These are phyloP conservation scores for Lactifluus piperatus DNA, from an alignment of 768 basidiomycete genomes.

Conservation along the genomic window DNA sequence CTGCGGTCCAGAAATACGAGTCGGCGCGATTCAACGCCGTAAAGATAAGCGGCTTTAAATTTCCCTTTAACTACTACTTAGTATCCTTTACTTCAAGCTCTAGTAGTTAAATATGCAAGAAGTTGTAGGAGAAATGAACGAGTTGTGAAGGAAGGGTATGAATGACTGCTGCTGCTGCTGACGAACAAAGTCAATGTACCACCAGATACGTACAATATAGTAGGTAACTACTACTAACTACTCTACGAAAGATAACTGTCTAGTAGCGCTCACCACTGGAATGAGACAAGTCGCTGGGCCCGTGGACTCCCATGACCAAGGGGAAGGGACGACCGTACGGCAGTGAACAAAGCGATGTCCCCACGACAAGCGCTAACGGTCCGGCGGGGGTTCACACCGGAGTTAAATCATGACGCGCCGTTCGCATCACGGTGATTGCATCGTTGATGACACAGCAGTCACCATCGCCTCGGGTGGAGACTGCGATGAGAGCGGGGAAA, in stretches of 20 bases:
- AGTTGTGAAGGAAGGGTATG: too few species aligned
- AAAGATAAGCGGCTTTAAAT: too few species aligned
- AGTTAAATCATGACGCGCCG: constrained; percentile 1
- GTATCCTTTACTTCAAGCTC: not conserved
- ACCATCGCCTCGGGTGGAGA: not conserved
- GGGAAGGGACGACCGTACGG: not conserved
- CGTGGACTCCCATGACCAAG: not conserved
- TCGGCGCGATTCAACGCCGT: too few species aligned
- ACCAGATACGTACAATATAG: not conserved
- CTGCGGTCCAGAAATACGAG: too few species aligned
- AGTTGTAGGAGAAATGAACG: not conserved
- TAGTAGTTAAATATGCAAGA: not conserved
- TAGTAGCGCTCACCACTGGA: not conserved
- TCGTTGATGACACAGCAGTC: not conserved
- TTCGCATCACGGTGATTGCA: not conserved
- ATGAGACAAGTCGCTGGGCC: not conserved
- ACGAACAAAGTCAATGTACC: not conserved
- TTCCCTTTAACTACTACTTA: not conserved
- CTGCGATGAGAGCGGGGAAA: not conserved
- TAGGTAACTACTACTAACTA: not conserved
- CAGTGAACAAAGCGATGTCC: not conserved
- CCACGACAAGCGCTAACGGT: not conserved
- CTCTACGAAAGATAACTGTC: not conserved
- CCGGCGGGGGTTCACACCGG: not conserved
- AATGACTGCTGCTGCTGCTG: not conserved